Percentiles rank a stretch among this genome's conserved stretches.
Conservation (phyloP, 768 basidiomycete genomes). For the Gymnopilus junonius region DNA sequence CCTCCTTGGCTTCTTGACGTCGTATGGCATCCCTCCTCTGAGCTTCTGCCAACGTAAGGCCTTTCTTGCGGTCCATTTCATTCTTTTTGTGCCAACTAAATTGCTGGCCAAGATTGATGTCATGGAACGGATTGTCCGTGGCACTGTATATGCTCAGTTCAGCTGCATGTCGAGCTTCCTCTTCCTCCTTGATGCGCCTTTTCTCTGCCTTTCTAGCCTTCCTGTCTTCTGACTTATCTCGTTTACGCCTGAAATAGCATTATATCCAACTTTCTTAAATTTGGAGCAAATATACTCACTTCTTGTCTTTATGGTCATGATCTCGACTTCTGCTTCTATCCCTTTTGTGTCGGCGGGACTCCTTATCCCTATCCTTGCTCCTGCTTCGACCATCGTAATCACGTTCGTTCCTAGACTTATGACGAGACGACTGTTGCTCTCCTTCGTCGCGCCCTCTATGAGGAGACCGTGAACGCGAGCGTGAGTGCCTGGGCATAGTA, state of each 20-base stretch:
- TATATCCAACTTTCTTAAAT: slow-evolving; percentile 14
- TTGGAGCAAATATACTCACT: slow-evolving; percentile 34
- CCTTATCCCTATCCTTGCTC: slow-evolving; percentile 30
- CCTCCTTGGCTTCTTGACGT: slow-evolving; percentile 91
- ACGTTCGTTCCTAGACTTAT: slow-evolving; percentile 31
- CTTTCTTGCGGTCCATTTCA: slow-evolving; percentile 92
- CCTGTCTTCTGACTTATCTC: slow-evolving; percentile 87
- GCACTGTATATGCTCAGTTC: slow-evolving; percentile 97
- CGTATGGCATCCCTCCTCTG: slow-evolving; percentile 80
- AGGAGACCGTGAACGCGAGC: slow-evolving; percentile 60
- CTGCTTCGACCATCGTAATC: slow-evolving; percentile 33
- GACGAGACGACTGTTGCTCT: slow-evolving; percentile 38
- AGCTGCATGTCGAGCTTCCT: slow-evolving; percentile 90
- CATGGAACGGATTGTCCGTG: slow-evolving; percentile 97
- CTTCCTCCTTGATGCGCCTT: slow-evolving; percentile 79
- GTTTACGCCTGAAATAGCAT: slow-evolving; percentile 60
- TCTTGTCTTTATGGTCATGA: slow-evolving; percentile 47
- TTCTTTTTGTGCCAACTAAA: slow-evolving; percentile 99
- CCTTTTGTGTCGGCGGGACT: slow-evolving; percentile 17
- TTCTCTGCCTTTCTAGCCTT: slow-evolving; percentile 88
- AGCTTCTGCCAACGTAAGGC: slow-evolving; percentile 78
- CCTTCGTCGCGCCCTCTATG: slow-evolving; percentile 41
- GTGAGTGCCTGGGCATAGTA: slow-evolving; percentile 53
- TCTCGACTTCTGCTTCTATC: slow-evolving; percentile 45
- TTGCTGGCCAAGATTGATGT: slow-evolving; percentile 93